Evolutionary conservation across 2,329 filamentous ascomycete species (phyloP).

Genomic region (Pseudogymnoascus sp.): DNA sequence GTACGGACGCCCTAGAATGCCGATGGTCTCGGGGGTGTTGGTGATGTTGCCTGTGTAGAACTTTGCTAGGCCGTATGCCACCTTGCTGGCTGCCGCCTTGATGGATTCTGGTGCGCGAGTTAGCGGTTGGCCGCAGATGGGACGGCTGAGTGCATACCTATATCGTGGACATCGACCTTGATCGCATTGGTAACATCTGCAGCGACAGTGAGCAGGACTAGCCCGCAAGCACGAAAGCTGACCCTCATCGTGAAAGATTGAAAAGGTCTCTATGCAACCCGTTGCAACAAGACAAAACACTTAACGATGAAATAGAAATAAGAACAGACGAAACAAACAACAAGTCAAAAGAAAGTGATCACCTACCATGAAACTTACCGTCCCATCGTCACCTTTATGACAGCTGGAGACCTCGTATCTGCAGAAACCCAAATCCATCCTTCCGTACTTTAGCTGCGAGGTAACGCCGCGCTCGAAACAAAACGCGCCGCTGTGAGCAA

Average conservation of each 20-base stretch:
- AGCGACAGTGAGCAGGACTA: constrained; percentile 1
- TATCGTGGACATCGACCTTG: not conserved
- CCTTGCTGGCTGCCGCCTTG: constrained; percentile 49
- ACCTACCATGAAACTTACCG: constrained; percentile 1
- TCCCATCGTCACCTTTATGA: not conserved
- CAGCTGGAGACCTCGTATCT: constrained; percentile 2
- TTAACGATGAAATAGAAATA: not conserved
- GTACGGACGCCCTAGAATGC: constrained; percentile 56
- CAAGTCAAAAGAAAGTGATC: not conserved
- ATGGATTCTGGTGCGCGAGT: constrained; percentile 44
- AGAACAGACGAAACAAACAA: not conserved
- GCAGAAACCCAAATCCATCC: not conserved
- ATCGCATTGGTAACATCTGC: not conserved
- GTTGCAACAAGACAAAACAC: not conserved
- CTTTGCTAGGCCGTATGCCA: constrained; percentile 53
- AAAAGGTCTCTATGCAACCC: not conserved
- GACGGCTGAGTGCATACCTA: not conserved
- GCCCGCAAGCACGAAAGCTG: not conserved
- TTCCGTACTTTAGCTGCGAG: not conserved
- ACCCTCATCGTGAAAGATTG: not conserved
- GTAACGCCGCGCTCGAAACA: not conserved
- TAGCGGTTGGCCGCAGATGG: not conserved
- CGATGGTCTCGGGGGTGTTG: constrained; percentile 46
- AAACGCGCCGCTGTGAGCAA: not conserved
- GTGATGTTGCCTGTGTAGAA: constrained; percentile 57